Conservation (phyloP, 2,329 filamentous ascomycete species). For the Neonectria neomacrospora region DNA sequence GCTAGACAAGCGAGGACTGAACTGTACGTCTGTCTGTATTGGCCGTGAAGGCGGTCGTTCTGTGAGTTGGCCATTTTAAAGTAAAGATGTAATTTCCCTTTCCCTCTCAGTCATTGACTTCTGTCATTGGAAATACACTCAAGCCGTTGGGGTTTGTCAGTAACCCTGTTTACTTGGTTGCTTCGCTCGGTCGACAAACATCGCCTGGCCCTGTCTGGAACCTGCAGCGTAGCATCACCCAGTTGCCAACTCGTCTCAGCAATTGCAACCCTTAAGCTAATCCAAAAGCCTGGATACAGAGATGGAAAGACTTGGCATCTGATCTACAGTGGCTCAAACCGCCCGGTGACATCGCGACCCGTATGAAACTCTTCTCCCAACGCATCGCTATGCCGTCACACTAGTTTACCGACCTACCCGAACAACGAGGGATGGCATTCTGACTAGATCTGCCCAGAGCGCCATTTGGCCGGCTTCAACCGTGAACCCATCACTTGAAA, state of each 20-base stretch:
- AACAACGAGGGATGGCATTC: not conserved
- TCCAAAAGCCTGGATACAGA: not conserved
- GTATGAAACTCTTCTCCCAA: constrained; percentile 20
- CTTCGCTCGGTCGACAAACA: constrained; percentile 5
- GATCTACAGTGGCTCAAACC: constrained; percentile 28
- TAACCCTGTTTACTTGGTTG: not conserved
- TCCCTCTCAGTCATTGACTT: not conserved
- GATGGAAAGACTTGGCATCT: constrained; percentile 10
- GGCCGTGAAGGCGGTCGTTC: not conserved
- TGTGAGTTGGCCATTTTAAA: not conserved
- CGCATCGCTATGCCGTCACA: constrained; percentile 4
- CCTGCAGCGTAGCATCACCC: constrained; percentile 21
- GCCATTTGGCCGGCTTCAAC: not conserved
- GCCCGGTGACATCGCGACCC: constrained; percentile 19
- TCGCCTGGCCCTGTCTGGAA: not conserved
- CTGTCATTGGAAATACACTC: constrained; percentile 3
- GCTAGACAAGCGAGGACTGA: not conserved
- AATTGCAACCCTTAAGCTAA: constrained; percentile 10
- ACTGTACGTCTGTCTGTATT: not conserved
- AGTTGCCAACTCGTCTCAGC: constrained; percentile 14
- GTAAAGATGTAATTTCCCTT: not conserved
- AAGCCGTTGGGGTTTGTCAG: not conserved
- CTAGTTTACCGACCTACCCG: not conserved
- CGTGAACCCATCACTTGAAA: not conserved
- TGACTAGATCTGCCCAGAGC: not conserved